phyloP scores from a whole-genome alignment of 768 basidiomycete species.

The Tricholoma matsutake region DNA sequence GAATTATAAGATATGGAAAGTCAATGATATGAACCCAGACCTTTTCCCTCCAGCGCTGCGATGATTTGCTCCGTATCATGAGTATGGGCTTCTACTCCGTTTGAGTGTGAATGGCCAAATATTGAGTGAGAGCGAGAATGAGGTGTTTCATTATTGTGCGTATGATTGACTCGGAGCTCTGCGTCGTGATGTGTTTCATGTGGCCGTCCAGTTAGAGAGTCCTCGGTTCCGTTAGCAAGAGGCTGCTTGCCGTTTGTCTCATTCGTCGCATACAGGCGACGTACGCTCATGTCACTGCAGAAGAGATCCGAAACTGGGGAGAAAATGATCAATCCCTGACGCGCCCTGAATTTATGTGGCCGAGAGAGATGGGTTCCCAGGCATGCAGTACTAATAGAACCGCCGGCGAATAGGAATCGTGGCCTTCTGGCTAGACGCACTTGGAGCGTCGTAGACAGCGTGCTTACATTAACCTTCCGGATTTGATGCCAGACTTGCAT shows the following conservation, averaged over 20 bases:
- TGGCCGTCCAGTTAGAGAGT: slow-evolving; percentile 5
- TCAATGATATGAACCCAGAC: slow-evolving; percentile 33
- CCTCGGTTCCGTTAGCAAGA: slow-evolving; percentile 2
- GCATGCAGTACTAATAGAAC: background rate
- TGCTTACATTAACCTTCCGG: slow-evolving; percentile 8
- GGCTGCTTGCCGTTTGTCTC: slow-evolving; percentile 2
- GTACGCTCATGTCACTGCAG: slow-evolving; percentile 15
- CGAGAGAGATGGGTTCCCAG: slow-evolving; percentile 11
- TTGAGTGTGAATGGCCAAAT: slow-evolving; percentile 65
- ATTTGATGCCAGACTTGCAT: slow-evolving; percentile 18
- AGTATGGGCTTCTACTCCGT: slow-evolving; percentile 53
- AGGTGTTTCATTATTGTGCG: slow-evolving; percentile 40
- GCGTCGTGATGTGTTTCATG: slow-evolving; percentile 13
- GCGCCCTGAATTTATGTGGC: slow-evolving; percentile 2
- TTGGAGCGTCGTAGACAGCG: slow-evolving; percentile 5
- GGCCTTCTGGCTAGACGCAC: slow-evolving; percentile 6
- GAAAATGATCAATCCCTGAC: background rate
- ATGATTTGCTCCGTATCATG: slow-evolving; percentile 68
- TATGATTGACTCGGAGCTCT: slow-evolving; percentile 25
- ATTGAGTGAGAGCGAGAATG: slow-evolving; percentile 60
- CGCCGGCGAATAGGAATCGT: slow-evolving; percentile 9
- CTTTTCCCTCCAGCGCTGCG: slow-evolving; percentile 61
- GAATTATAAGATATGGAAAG: background rate
- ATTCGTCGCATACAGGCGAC: slow-evolving; percentile 27
- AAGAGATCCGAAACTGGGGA: slow-evolving; percentile 3